Base-by-base conservation (phyloP, 2,329 filamentous ascomycete species). In the Ilyonectria sp. region DNA sequence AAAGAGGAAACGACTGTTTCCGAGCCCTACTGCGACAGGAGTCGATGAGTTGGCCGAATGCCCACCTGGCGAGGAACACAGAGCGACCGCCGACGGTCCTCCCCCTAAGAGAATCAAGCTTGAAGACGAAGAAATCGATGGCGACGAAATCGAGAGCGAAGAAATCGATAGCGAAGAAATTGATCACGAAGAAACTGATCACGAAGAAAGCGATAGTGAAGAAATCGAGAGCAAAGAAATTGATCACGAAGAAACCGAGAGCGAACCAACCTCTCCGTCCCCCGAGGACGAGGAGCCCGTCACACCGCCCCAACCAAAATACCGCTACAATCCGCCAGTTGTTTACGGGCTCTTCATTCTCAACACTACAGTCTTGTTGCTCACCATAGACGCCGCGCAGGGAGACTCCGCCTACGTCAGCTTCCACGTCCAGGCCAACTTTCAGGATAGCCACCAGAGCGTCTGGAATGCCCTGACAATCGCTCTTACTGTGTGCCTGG, bases 381-480 rank as follows among this genome's bases (percentile, higher is more conserved):
- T 84, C 6, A 83, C 82, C 4, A 74, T 76, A 7, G 83, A 85
- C 61, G 77, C 83, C 0, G 74, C 80, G 21, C 80, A 79, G 55
- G 80, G 75, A 3, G 72, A 78, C 2, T 52, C 75, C 4, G 79
- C 77, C n/a, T 78, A 80, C 57, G 77, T 84, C 35, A 84, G 81
- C 69, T 84, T 81, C 60, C 83, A 84, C 52, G 79, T 83, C n/a
- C 80, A 83, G 52, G 73, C 80, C 23, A 76, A 82, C 52, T 83
- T 85, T 50, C 74, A 77, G 58, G 78, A 83, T 49, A 74, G 74
- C 11, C 74, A 78, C 19, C 82, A 84, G 70, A 80, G 82, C 59
- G 78, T 85, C 23, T 85, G 83, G 83, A 84, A 85, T 68, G 83
- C 82, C 2, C 70, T 85, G 43, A 84, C 83, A 4, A 60, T 83